Evolutionary conservation across 495 filamentous ascomycete species (phyloP).

Genomic region (Lasiosphaeria ovina): DNA sequence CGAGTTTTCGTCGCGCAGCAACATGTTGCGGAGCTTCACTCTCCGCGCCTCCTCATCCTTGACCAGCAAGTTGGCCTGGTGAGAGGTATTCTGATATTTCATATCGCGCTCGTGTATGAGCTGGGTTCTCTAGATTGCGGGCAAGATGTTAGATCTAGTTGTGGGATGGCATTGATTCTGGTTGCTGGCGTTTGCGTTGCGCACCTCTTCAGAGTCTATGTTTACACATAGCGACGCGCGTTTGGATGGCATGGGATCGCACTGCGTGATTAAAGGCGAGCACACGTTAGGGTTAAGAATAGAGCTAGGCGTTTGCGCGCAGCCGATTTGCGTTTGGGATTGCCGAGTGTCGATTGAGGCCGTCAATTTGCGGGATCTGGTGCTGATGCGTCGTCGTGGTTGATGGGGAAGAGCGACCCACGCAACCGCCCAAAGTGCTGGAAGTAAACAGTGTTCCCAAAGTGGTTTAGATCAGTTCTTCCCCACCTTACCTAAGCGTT

Average conservation of each 20-base stretch:
- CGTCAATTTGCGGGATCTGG: background rate
- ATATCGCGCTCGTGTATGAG: constrained; percentile 56
- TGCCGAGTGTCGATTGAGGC: background rate
- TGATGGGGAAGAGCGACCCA: constrained; percentile 14
- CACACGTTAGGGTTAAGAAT: no score
- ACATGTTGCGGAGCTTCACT: constrained; percentile 60
- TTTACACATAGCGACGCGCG: constrained; percentile 39
- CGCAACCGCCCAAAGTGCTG: constrained; percentile 2
- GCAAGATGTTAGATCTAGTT: constrained; percentile 13
- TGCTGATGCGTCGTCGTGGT: constrained; percentile 2
- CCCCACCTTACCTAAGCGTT: constrained; percentile 1
- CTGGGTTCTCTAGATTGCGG: constrained; percentile 29
- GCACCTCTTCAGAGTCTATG: constrained; percentile 44
- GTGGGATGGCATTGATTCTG: background rate
- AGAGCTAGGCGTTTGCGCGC: no score
- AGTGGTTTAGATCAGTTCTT: constrained; percentile 16
- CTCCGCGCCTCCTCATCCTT: constrained; percentile 68
- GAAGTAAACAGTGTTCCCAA: constrained; percentile 37
- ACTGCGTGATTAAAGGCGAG: background rate
- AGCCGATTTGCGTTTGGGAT: no score
- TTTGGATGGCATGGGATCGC: constrained; percentile 28
- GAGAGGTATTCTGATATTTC: constrained; percentile 59
- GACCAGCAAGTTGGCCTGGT: constrained; percentile 56
- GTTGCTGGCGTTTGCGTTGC: constrained; percentile 6
- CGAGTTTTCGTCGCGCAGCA: constrained; percentile 67